Percentiles rank a stretch among this genome's conserved stretches.
These are phyloP conservation scores for Patellifolia procumbens DNA, from an alignment of 179 eudicot species.

Conservation along the genomic window DNA sequence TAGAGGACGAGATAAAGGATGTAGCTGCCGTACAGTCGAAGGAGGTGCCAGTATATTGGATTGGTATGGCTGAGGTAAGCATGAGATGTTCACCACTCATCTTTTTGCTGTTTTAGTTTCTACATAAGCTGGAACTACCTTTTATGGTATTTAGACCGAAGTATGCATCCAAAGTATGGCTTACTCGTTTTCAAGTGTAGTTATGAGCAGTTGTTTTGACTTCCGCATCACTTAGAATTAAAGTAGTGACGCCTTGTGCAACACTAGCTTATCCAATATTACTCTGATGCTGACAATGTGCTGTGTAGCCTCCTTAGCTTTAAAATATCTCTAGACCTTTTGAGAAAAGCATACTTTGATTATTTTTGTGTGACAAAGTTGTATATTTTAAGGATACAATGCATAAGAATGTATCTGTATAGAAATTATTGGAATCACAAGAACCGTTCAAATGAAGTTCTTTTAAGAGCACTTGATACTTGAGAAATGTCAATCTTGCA, in stretches of 20 bases:
- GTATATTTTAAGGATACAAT: too few relatives aligned
- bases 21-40: conserved; percentile 70
- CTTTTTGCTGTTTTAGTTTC: neutral
- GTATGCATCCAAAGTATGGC: neutral
- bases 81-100: neutral
- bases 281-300: too few relatives aligned
- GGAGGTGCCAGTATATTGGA: conserved; percentile 71
- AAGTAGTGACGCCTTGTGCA: neutral
- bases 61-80: conserved; percentile 93
- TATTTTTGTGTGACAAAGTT: too few relatives aligned
- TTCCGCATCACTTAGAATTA: neutral
- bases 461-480: too few relatives aligned
- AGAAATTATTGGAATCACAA: too few relatives aligned
- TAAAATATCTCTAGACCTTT: too few relatives aligned
- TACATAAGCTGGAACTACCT: neutral
- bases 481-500: too few relatives aligned
- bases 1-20: conserved; percentile 70
- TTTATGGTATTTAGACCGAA: neutral
- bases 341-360: too few relatives aligned
- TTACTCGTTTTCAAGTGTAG: neutral
- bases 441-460: too few relatives aligned
- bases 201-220: neutral
- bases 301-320: too few relatives aligned
- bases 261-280: too few relatives aligned
- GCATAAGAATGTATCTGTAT: too few relatives aligned